Evolutionary conservation across 495 filamentous ascomycete species (phyloP).

Genomic region (Lindgomyces ingoldianus): DNA sequence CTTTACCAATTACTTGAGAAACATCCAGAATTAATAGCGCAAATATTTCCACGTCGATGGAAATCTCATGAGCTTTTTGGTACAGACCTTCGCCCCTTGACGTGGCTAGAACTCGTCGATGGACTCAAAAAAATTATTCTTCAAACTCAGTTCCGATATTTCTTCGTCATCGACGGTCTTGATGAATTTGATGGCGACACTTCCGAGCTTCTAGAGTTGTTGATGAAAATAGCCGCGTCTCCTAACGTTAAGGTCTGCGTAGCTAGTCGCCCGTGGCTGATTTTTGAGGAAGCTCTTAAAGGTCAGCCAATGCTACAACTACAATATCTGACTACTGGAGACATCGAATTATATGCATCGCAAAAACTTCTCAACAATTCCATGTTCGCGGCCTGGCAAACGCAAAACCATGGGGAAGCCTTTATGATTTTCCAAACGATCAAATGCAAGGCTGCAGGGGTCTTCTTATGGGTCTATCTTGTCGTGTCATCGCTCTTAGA

Average conservation of each 20-base stretch:
- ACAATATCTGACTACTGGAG: neutral
- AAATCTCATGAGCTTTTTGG: constrained; percentile 15
- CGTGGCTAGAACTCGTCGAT: constrained; percentile 2
- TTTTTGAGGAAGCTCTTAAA: constrained; percentile 15
- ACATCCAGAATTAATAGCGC: constrained; percentile 7
- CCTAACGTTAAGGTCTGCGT: constrained; percentile 21
- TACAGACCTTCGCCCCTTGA: neutral
- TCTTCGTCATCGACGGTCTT: constrained; percentile 24
- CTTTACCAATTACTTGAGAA: constrained; percentile 26
- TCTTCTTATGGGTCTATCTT: constrained; percentile 16
- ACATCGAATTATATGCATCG: constrained; percentile 1
- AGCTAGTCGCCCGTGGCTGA: constrained; percentile 15
- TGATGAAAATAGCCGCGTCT: neutral
- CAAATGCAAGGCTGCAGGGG: constrained; percentile 8
- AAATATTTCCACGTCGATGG: constrained; percentile 13
- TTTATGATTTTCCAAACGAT: too few relatives aligned
- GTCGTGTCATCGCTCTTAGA: neutral
- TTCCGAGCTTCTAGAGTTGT: constrained; percentile 4
- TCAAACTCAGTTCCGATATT: too few relatives aligned
- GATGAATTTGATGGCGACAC: constrained; percentile 14
- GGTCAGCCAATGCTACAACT: constrained; percentile 5
- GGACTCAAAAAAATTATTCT: constrained; percentile 19
- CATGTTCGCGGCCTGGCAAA: too few relatives aligned
- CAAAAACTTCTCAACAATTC: neutral
- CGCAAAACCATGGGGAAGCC: too few relatives aligned